These are phyloP conservation scores for Barnettozyma siamensis DNA, from an alignment of 805 yeast genomes.

Conservation along the genomic window DNA sequence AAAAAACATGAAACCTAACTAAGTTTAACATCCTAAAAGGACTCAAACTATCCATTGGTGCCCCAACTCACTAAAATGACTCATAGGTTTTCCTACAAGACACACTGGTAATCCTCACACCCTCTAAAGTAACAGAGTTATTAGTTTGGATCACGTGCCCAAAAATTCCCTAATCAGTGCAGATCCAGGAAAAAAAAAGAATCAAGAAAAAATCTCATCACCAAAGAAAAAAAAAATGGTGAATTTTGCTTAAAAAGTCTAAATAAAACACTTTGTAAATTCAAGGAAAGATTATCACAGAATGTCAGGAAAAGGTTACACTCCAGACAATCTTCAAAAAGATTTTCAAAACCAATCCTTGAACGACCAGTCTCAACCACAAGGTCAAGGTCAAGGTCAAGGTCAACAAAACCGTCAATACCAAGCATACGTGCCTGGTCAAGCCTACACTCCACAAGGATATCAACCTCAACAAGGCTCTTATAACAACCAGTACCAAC, in stretches of 20 bases:
- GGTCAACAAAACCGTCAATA: constrained; percentile 30
- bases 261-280: neutral
- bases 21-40: too few species aligned
- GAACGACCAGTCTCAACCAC: constrained; percentile 11
- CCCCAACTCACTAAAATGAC: too few species aligned
- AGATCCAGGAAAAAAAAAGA: neutral
- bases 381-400: constrained; percentile 12
- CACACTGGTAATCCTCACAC: too few species aligned
- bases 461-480: constrained; percentile 20
- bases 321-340: constrained; percentile 26
- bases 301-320: constrained; percentile 24
- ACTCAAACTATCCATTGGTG: too few species aligned
- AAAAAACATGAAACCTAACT: too few species aligned
- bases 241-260: neutral
- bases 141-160: constrained; percentile 3
- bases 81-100: too few species aligned
- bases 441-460: constrained; percentile 25
- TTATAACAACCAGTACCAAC: constrained; percentile 16
- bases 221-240: neutral
- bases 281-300: neutral
- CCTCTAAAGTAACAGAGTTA: too few species aligned
- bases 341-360: constrained; percentile 28
- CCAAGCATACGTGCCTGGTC: constrained; percentile 40
- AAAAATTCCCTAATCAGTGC: neutral
- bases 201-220: constrained; percentile 3